Evolutionary conservation across 1,284 basidiomycete genomes (phyloP).

Genomic region (Hemileia vastatrix): DNA sequence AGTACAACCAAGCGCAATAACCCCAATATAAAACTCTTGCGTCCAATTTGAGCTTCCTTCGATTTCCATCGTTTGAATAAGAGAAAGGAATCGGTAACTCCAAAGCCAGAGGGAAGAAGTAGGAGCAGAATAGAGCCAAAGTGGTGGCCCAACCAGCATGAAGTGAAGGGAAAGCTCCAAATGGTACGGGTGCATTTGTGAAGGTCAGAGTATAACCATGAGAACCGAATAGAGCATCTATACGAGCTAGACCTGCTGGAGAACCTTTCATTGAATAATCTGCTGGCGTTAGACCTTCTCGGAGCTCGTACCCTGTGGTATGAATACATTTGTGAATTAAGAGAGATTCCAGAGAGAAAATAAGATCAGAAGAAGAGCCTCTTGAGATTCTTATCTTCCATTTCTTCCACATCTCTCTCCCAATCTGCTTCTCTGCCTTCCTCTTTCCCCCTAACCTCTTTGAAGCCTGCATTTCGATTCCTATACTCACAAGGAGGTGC

Average conservation of each 20-base stretch:
- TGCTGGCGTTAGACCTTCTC: constrained; percentile 40
- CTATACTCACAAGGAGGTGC: constrained; percentile 37
- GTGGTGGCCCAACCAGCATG: constrained; percentile 41
- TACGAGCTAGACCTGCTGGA: constrained; percentile 40
- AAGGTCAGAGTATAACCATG: constrained; percentile 42
- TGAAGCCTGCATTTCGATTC: background rate
- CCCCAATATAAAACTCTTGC: constrained; percentile 37
- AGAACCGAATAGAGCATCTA: constrained; percentile 38
- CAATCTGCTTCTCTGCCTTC: background rate
- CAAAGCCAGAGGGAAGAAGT: constrained; percentile 39
- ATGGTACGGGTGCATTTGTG: constrained; percentile 41
- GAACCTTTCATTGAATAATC: constrained; percentile 43
- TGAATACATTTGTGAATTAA: too few relatives aligned
- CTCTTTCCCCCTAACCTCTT: background rate
- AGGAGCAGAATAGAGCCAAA: constrained; percentile 39
- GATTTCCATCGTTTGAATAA: background rate
- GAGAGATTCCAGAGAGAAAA: too few relatives aligned
- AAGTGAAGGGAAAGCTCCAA: constrained; percentile 42
- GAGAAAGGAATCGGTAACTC: background rate
- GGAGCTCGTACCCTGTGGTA: constrained; percentile 36
- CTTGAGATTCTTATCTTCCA: too few relatives aligned
- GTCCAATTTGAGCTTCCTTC: constrained; percentile 30
- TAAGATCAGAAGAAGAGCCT: background rate
- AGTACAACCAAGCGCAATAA: constrained; percentile 40
- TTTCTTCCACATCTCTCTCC: too few relatives aligned